Evolutionary conservation across 2,329 filamentous ascomycete genomes (phyloP), one percentile per base, ranked within the genome.

Genomic region (Xylariaceae sp.): DNA sequence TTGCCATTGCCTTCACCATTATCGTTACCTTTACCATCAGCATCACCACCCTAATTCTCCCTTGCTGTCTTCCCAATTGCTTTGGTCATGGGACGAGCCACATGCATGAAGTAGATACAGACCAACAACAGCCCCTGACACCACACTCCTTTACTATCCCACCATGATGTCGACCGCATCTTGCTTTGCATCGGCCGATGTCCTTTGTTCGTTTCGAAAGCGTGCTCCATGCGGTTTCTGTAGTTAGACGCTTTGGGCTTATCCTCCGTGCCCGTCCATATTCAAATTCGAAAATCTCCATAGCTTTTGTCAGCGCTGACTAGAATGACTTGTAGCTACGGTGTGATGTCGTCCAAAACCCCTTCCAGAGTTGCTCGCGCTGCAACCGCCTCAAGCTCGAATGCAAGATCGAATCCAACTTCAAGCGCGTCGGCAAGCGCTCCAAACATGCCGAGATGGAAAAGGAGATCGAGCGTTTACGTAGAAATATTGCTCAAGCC

Each of bases 381-480:
- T 94, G 90, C 76, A 84, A 84, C 71, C 89, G 90, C 68, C 83
- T 92, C 70, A 89, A 88, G 74, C 85, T 93, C 62, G 84, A 87
- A 62, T 94, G 90, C 80, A 90, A 90, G 74, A 93, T 94, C 74
- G 89, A 93, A 74, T 89, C 88, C 69, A 91, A 92, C 74, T 93
- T 93, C 76, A 92, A 92, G 80, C 86, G 89, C 67, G 80, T 92
- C 15, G 88, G 89, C 64, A 94, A 94, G 78, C 83, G 89, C 48
- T 89, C 85, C 64, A 89, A 90, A 72, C 89, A 93, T 74, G 89
- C 89, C 69, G 89, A 92, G 75, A 92, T 92, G 88, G 89, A 91
- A 72, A 88, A 86, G 75, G 88, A 92, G 74, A 89, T 92, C 69
- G 88, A 90, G 59, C 83, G 79, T 63, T 75, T 88, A 65, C 82